phyloP scores from a whole-genome alignment of 1,284 basidiomycete species.

The Trichosporon sp. region DNA sequence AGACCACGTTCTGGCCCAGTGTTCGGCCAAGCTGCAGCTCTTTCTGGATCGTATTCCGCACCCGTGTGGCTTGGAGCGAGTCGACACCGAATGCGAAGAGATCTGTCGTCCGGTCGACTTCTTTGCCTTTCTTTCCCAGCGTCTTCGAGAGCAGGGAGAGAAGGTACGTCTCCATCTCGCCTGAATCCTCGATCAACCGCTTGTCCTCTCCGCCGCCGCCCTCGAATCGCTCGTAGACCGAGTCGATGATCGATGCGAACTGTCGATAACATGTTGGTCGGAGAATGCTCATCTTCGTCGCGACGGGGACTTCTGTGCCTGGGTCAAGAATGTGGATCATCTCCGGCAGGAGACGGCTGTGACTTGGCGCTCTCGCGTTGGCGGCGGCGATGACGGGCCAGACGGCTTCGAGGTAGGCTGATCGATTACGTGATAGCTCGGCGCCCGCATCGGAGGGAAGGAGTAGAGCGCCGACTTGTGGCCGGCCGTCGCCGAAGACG shows the following conservation, averaged over 20 bases:
- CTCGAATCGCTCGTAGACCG: constrained; percentile 53
- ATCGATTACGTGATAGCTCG: constrained; percentile 46
- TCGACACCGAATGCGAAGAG: constrained; percentile 53
- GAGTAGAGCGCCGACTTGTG: constrained; percentile 56
- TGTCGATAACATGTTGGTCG: constrained; percentile 51
- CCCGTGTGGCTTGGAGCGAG: constrained; percentile 56
- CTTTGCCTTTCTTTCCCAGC: constrained; percentile 41
- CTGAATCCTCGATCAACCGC: constrained; percentile 25
- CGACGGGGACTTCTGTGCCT: constrained; percentile 42
- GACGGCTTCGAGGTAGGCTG: constrained; percentile 47
- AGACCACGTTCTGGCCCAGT: constrained; percentile 51
- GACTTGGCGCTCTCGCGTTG: constrained; percentile 54
- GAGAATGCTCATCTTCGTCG: constrained; percentile 46
- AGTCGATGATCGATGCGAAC: constrained; percentile 53
- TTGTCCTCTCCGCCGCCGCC: constrained; percentile 47
- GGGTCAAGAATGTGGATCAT: constrained; percentile 53
- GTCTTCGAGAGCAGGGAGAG: constrained; percentile 43
- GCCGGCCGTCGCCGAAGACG: constrained; percentile 57
- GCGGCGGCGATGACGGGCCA: constrained; percentile 54
- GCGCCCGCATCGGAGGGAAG: constrained; percentile 54
- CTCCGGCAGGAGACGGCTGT: constrained; percentile 55
- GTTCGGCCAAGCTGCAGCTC: constrained; percentile 47
- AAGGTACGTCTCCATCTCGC: constrained; percentile 49
- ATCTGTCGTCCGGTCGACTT: constrained; percentile 27
- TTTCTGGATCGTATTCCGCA: constrained; percentile 54